Evolutionary conservation across 2,329 filamentous ascomycete species (phyloP), one percentile per base, ranked within the genome.

Genomic region (Ploettnerulaceae sp.): DNA sequence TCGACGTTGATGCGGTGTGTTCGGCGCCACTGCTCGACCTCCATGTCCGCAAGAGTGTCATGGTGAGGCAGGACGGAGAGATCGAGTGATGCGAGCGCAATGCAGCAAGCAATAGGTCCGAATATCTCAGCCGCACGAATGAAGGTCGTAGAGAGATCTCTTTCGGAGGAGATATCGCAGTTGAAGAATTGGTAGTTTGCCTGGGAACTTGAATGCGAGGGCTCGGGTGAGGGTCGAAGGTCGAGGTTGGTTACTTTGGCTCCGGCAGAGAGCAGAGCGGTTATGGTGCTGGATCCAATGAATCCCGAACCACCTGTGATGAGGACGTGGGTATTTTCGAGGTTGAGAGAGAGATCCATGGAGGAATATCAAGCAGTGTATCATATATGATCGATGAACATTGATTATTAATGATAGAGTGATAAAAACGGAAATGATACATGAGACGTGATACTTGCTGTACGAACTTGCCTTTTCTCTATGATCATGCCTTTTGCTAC

Each of bases 41-140:
- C 61, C 57, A 70, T 67, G 44, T 72, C 69, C 8, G 62, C 66
- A 5, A 72, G 61, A 9, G 58, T 61, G 3, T 62, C 57, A 40
- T 64, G 65, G 41, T 69, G 67, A 4, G 56, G 47, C 12, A 73
- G 58, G 17, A 68, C 67, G 36, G 64, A 68, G 9, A 73, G 58
- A 48, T 74, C 70, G 9, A 72, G 61, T 2, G 64, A 63, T 21
- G 70, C 71, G 14, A 72, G 62, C 2, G 69, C 68, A 33, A 74
- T 61, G 52, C 67, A 70, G 43, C 64, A 66, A 17, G 64, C 54
- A 6, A 72, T 39, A 4, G 52, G 50, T 1, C 57, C 57, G 25
- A 55, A 55, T 12, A 34, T 47, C 9, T 40, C 61, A 1, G 63
- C 57, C 0, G 69, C 69, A 7, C 25, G 6, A 8, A 37, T 42